Evolutionary conservation across 2,329 filamentous ascomycete genomes (phyloP), one percentile per base, ranked within the genome.

Genomic region (Diaporthe vaccinii): DNA sequence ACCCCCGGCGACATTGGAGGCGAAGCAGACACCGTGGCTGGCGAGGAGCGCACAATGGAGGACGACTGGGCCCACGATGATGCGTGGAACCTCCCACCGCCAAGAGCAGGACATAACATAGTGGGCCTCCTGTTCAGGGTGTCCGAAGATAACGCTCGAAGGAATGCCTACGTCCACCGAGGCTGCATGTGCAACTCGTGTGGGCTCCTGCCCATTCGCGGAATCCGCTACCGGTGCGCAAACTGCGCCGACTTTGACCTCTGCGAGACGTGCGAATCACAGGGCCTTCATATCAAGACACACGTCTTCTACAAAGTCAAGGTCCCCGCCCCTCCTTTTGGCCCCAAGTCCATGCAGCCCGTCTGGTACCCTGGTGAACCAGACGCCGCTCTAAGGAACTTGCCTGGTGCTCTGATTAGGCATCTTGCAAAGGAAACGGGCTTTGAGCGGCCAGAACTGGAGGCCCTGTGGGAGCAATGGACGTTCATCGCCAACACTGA

Each of bases 301-400:
- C 97, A 99, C 84, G 91, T 98, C 61, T 98, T 99, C 84, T 98
- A 97, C 88, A 98, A 98, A 84, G 94, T 99, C 81, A 93, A 93
- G 73, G 93, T 98, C 15, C 97, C 97, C 1, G 94, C 95, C 1
- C 95, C 96, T 0, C 94, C 95, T 41, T 92, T 98, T 74, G 94
- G 94, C 4, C 93, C 94, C 2, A 91, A 94, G 70, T 93, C 96
- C 82, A 93, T 93, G 80, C 93, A 95, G 79, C 93, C 94, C 9
- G 91, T 95, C 2, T 97, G 94, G 91, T 98, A 98, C 82, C 94
- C 95, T 1, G 96, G 96, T 58, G 94, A 97, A 80, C 95, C 96
- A 14, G 91, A 93, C 77, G 91, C 90, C 78, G 91, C 93, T 79
- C 88, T 91, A 25, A 89, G 91, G 28, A 91, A 87, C 59, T 87